Evolutionary conservation across 345 rosid genomes (phyloP).

Genomic region (Laguncularia racemosa): DNA sequence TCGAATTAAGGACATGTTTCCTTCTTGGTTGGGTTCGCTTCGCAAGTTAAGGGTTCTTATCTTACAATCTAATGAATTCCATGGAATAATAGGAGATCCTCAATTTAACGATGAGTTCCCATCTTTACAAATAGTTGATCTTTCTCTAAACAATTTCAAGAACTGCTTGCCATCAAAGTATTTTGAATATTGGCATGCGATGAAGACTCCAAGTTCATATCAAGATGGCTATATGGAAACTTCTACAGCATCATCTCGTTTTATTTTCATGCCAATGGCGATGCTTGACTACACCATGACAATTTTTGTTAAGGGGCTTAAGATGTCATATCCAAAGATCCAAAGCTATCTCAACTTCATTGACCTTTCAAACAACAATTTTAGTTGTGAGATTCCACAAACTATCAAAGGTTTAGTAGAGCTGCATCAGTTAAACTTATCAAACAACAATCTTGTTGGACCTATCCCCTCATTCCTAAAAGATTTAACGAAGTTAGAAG

Average conservation of each 20-base stretch:
- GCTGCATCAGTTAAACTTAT: not conserved
- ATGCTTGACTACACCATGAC: constrained; percentile 3
- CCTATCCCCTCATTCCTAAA: not conserved
- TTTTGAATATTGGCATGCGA: constrained; percentile 5
- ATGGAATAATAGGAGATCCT: not conserved
- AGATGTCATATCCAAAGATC: not conserved
- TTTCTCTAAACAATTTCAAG: not conserved
- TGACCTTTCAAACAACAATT: constrained; percentile 5
- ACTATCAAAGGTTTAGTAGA: not conserved
- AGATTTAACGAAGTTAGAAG: not conserved
- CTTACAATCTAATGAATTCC: not conserved
- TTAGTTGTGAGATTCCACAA: constrained; percentile 1
- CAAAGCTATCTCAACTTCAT: not conserved
- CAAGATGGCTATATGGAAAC: not conserved
- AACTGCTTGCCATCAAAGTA: not conserved
- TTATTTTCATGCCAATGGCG: too few species aligned
- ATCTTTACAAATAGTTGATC: not conserved
- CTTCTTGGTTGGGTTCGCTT: constrained; percentile 14
- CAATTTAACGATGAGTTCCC: not conserved
- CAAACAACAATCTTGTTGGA: not conserved
- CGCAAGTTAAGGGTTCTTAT: constrained; percentile 2
- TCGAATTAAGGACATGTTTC: constrained; percentile 16
- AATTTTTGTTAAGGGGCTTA: constrained; percentile 5
- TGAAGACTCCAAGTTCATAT: not conserved
- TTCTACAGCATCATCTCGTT: too few species aligned